phyloP scores from a whole-genome alignment of 129 eudicot species.

The Apium graveolens region DNA sequence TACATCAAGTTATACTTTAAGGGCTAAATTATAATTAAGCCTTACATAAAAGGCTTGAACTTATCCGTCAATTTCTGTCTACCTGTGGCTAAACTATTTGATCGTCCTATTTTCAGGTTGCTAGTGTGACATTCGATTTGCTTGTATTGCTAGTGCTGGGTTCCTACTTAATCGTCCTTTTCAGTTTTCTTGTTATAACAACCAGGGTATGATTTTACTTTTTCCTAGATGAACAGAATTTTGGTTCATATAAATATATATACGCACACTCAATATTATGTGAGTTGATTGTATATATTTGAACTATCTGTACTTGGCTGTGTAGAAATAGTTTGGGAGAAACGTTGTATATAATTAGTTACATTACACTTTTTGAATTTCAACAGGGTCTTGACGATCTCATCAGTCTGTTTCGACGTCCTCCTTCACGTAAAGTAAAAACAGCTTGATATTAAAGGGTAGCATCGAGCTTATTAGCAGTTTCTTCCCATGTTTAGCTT shows the following conservation, averaged over 20 bases:
- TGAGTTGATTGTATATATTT: not conserved
- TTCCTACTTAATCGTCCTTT: conserved; percentile 82
- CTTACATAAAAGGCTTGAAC: too few relatives aligned
- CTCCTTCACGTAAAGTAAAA: conserved; percentile 84
- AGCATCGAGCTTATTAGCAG: not conserved
- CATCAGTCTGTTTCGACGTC: conserved; percentile 87
- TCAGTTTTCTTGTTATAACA: conserved; percentile 72
- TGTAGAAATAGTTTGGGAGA: not conserved
- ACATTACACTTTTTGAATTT: conserved; percentile 10
- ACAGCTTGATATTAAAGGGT: conserved; percentile 33
- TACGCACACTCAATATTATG: not conserved
- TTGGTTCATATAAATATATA: not conserved
- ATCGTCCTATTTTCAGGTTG: conserved; percentile 55
- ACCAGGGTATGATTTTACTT: conserved; percentile 58
- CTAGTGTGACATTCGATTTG: conserved; percentile 94
- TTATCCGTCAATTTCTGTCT: too few relatives aligned
- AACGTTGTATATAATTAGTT: not conserved
- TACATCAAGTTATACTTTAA: too few relatives aligned
- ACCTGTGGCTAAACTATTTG: not conserved
- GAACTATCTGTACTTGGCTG: not conserved
- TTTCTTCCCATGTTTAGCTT: not conserved
- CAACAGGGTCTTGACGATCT: conserved; percentile 96
- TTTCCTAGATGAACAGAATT: not conserved
- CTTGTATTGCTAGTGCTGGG: conserved; percentile 80
- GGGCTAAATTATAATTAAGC: too few relatives aligned